phyloP scores from a whole-genome alignment of 371 early-diverging fungal genomes.

The Apophysomyces trapeziformis region DNA sequence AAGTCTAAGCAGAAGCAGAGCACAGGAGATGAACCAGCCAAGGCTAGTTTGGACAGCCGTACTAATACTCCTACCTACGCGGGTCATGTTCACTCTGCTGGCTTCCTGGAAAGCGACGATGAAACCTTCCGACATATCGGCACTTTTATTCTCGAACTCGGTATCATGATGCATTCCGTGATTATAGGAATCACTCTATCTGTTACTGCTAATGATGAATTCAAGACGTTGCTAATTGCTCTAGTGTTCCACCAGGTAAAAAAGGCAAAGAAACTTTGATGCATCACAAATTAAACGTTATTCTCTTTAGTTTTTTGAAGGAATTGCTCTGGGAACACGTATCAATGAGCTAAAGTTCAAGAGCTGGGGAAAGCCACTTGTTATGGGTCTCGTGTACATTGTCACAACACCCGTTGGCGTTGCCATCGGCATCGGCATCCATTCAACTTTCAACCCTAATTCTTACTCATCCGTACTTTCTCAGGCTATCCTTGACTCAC shows the following conservation, averaged over 20 bases:
- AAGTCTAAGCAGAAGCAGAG: constrained; percentile 6
- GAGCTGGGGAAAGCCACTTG: constrained; percentile 22
- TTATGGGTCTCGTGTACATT: constrained; percentile 54
- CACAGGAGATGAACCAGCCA: constrained; percentile 17
- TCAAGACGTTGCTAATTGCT: constrained; percentile 76
- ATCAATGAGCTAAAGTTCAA: constrained; percentile 46
- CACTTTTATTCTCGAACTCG: constrained; percentile 76
- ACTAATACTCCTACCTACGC: neutral
- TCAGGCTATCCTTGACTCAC: constrained; percentile 53
- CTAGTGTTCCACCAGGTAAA: constrained; percentile 86
- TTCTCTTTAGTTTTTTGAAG: constrained; percentile 54
- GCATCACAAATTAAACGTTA: neutral
- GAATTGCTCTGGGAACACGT: constrained; percentile 58
- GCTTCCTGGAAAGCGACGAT: constrained; percentile 40
- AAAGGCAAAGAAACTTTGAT: neutral
- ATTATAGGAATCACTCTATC: constrained; percentile 87
- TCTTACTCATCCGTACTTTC: constrained; percentile 40
- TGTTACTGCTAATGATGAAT: constrained; percentile 63
- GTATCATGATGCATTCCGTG: constrained; percentile 86
- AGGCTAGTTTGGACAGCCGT: constrained; percentile 1
- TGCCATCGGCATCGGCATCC: constrained; percentile 61
- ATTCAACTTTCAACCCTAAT: constrained; percentile 52
- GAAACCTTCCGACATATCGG: constrained; percentile 40
- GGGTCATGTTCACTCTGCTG: constrained; percentile 50
- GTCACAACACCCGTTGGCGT: constrained; percentile 69